phyloP scores from a whole-genome alignment of 1,284 basidiomycete species.

The Leccinum angustisporum region DNA sequence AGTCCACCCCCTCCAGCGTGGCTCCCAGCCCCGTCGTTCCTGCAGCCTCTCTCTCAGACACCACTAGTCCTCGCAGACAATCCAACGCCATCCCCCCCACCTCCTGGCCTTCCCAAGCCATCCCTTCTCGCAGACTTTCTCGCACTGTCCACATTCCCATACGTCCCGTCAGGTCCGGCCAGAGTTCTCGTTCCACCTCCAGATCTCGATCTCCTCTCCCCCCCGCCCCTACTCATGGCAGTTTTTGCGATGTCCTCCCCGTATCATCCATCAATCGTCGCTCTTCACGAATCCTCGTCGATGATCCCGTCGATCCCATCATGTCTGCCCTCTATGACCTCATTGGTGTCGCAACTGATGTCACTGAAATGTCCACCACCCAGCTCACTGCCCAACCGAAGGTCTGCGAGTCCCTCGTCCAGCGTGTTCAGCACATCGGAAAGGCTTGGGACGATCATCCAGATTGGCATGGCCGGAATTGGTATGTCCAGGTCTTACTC shows the following conservation, averaged over 20 bases:
- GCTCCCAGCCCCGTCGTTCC: constrained; percentile 50
- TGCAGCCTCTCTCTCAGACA: constrained; percentile 56
- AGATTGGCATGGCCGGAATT: constrained; percentile 96
- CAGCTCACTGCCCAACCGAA: constrained; percentile 86
- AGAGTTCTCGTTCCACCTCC: constrained; percentile 93
- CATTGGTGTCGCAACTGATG: constrained; percentile 92
- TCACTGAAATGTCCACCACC: constrained; percentile 86
- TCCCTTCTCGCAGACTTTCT: constrained; percentile 68
- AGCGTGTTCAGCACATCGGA: constrained; percentile 88
- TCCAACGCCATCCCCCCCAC: constrained; percentile 47
- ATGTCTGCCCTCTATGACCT: constrained; percentile 91
- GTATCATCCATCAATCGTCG: constrained; percentile 61
- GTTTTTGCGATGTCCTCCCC: constrained; percentile 57
- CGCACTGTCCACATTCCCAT: constrained; percentile 77
- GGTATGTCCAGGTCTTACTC: constrained; percentile 96
- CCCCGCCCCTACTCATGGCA: constrained; percentile 61
- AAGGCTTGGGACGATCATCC: constrained; percentile 96
- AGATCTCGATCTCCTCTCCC: constrained; percentile 94
- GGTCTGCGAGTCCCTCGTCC: constrained; percentile 83
- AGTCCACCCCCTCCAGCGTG: constrained; percentile 47
- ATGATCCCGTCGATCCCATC: constrained; percentile 85
- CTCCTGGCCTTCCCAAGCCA: constrained; percentile 55
- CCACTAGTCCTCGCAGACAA: constrained; percentile 62
- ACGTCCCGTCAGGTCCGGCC: constrained; percentile 66
- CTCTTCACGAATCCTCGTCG: constrained; percentile 70